A percentile compares a stretch with the other conserved stretches of the same genome.
phyloP scores from a whole-genome alignment of 73 alveolate species.

The Symbiodinium natans region DNA sequence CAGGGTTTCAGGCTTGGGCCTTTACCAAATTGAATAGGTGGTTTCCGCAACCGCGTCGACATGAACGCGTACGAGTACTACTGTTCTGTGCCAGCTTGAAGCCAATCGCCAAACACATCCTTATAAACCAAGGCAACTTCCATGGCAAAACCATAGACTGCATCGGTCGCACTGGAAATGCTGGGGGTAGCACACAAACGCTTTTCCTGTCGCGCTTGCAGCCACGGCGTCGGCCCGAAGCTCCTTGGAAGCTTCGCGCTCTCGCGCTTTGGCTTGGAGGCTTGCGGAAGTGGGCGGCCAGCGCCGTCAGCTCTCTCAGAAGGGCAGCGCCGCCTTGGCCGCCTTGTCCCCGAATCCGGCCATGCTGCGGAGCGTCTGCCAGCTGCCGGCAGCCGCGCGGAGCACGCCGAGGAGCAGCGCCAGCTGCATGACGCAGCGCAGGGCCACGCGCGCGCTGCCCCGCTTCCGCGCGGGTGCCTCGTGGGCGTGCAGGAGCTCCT shows the following conservation, averaged over 20 bases:
- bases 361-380: constrained; percentile 29
- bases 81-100: too few species aligned
- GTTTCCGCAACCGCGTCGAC: too few species aligned
- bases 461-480: not conserved
- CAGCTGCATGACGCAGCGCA: not conserved
- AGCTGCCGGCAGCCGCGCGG: constrained; percentile 58
- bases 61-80: too few species aligned
- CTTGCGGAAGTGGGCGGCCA: not conserved
- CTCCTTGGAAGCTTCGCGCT: not conserved
- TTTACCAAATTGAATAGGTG: too few species aligned
- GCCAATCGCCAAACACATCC: too few species aligned
- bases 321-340: constrained; percentile 24
- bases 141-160: too few species aligned
- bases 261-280: not conserved
- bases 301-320: not conserved
- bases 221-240: not conserved
- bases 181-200: too few species aligned
- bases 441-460: not conserved
- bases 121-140: too few species aligned
- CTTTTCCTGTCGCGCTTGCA: not conserved
- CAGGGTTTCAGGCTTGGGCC: too few species aligned
- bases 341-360: not conserved
- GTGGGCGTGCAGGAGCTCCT: constrained; percentile 42
- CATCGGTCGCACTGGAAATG: too few species aligned
- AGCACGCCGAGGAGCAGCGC: constrained; percentile 47